Evolutionary conservation across 148 eudicot genomes (phyloP), one percentile per base, ranked within the genome.

Genomic region (Tetragonia tetragonoides): DNA sequence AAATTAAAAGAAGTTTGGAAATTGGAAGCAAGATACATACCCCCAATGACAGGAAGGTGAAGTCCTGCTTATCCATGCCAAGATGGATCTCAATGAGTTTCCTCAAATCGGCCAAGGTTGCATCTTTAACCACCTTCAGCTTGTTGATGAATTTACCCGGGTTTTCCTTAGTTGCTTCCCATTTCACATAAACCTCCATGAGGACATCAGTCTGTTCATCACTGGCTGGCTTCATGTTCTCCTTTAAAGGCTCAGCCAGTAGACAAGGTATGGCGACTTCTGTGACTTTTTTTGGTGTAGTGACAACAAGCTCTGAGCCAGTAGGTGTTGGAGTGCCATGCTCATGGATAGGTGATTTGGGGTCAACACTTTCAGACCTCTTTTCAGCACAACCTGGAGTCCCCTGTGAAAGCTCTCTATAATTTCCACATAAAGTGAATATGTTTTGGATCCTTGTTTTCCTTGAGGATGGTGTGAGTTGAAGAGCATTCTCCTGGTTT

Each of bases 131-230:
- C 74, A 90, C 82, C 83, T 90, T 93, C n/a, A 93, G 78, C 38
- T 84, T 91, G 40, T 86, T 83, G 68, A 94, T 88, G 41, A 87
- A 77, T 63, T 94, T 90, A 11, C 95, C 97, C 1, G 84, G 83
- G 77, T 89, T 85, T 28, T 89, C 97, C 84, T 87, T 89, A 39
- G 97, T 89, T 16, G 87, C 95, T 76, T 94, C 98, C 98, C 98
- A 94, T 81, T 94, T 94, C 40, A 92, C 95, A 74, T 86, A 84
- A 6, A 94, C 88, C 71, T 92, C 91, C 81, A 90, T 80, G 72
- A 83, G 54, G 67, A 78, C 86, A 70, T 74, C 90, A 41, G 40
- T 63, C 2, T 44, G 78, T 12, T 46, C 76, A 63, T 83, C 79
- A 49, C 68, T 53, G 64, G 49, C 76, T 1, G 93, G 90, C 56